Percentiles rank a stretch among this genome's conserved stretches.
These are phyloP conservation scores for Alnus glutinosa DNA, from an alignment of 306 rosid genomes.

Conservation along the genomic window DNA sequence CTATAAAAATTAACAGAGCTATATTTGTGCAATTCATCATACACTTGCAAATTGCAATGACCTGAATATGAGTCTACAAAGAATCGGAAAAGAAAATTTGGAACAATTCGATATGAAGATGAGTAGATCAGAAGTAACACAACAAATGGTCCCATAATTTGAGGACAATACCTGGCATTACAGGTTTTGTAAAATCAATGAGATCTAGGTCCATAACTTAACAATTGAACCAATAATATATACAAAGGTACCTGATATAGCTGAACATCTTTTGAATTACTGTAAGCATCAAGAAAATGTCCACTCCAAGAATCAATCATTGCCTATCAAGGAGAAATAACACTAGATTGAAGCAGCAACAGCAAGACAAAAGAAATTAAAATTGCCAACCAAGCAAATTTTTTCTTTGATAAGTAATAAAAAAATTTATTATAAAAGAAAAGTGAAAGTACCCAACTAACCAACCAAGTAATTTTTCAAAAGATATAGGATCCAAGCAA, in stretches of 20 bases:
- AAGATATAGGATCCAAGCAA: neutral
- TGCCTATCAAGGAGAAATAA: constrained; percentile 48
- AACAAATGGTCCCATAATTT: neutral
- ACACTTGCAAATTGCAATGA: neutral
- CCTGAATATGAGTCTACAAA: constrained; percentile 8
- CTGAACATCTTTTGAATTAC: constrained; percentile 50
- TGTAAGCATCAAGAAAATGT: constrained; percentile 59
- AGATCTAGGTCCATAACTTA: constrained; percentile 3
- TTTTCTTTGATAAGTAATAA: neutral
- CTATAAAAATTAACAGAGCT: neutral
- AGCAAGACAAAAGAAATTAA: constrained; percentile 21
- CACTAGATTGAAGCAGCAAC: constrained; percentile 18
- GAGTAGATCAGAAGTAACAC: neutral
- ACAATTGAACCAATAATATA: constrained; percentile 18
- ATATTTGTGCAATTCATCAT: neutral
- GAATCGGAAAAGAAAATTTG: constrained; percentile 6
- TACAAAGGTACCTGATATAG: constrained; percentile 59
- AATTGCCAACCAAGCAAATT: neutral
- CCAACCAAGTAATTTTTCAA: neutral
- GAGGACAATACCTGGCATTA: neutral
- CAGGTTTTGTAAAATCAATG: neutral
- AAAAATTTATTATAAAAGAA: neutral
- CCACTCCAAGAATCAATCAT: constrained; percentile 80
- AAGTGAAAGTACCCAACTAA: neutral
- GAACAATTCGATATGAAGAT: neutral